Evolutionary conservation across 140 eudicot genomes (phyloP).

Genomic region (Flaveria floridana): DNA sequence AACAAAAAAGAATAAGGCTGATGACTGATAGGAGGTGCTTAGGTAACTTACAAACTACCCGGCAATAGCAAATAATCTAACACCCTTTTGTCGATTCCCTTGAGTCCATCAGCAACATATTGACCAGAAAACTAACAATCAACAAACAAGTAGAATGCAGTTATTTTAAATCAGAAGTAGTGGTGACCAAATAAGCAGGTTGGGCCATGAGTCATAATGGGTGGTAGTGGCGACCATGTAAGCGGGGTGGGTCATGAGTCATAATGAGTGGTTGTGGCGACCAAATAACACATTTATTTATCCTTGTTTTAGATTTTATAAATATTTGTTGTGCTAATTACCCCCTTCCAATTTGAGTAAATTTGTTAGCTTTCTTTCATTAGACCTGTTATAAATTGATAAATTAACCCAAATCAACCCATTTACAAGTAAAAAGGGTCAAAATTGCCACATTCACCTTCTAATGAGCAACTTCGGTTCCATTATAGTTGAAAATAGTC

Average conservation of each 20-base stretch:
- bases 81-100: constrained; percentile 42
- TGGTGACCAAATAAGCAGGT: neutral
- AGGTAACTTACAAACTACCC: constrained; percentile 51
- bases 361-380: neutral
- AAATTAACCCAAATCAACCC: neutral
- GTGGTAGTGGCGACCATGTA: neutral
- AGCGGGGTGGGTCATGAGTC: neutral
- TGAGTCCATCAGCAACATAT: constrained; percentile 32
- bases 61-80: constrained; percentile 54
- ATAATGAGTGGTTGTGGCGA: neutral
- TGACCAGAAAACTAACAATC: constrained; percentile 48
- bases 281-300: neutral
- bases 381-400: neutral
- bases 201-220: neutral
- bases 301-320: neutral
- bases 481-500: constrained; percentile 14
- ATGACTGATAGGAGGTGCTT: neutral
- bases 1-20: neutral
- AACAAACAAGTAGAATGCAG: constrained; percentile 13
- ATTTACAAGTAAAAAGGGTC: neutral
- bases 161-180: neutral
- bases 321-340: neutral
- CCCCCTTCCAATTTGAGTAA: neutral
- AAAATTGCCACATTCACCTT: neutral
- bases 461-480: neutral